Evolutionary conservation across 805 yeast genomes (phyloP).

Genomic region (Brettanomyces bruxellensis): DNA sequence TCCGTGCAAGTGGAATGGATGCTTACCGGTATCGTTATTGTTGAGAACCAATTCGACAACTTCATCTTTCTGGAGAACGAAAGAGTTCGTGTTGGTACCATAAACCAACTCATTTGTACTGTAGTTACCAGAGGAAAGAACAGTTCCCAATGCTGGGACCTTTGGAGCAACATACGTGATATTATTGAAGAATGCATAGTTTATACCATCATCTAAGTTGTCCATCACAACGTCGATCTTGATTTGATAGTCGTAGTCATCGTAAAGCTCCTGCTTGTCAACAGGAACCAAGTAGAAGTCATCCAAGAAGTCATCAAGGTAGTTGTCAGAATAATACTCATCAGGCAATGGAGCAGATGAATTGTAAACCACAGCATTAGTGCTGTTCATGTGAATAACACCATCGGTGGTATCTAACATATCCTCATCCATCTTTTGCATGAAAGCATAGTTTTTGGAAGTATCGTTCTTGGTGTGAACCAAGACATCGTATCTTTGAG

Average conservation of each 20-base stretch:
- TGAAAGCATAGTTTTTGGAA: constrained; percentile 65
- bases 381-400: constrained; percentile 59
- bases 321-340: constrained; percentile 36
- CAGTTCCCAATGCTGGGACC: constrained; percentile 81
- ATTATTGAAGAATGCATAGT: constrained; percentile 95
- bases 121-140: constrained; percentile 55
- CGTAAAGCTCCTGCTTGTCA: constrained; percentile 42
- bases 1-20: constrained; percentile 98
- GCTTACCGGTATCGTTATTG: constrained; percentile 84
- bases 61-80: constrained; percentile 57
- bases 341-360: constrained; percentile 32
- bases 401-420: constrained; percentile 74
- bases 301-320: constrained; percentile 47
- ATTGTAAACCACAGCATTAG: constrained; percentile 57
- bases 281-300: constrained; percentile 71
- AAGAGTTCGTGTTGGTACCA: constrained; percentile 75
- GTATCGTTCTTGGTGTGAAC: constrained; percentile 61
- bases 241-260: constrained; percentile 61
- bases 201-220: constrained; percentile 76
- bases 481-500: constrained; percentile 84
- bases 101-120: constrained; percentile 47
- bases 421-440: constrained; percentile 69
- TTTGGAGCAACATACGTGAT: constrained; percentile 69
- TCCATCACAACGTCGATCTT: constrained; percentile 75
- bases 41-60: constrained; percentile 76